Conservation (phyloP, 768 basidiomycete genomes). For the Pulveroboletus ravenelii region DNA sequence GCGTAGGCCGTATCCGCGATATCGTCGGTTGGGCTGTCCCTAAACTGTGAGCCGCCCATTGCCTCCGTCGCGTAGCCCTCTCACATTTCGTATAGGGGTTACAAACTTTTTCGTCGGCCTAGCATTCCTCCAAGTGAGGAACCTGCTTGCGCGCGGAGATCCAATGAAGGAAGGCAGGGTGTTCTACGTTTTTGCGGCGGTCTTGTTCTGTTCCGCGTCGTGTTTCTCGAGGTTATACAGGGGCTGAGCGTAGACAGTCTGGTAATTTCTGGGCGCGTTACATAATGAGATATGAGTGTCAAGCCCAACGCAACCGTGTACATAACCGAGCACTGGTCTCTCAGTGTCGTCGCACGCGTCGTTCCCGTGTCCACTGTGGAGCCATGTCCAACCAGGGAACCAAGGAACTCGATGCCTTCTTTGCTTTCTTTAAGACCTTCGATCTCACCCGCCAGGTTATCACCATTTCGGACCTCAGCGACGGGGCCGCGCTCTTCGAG, state of each 20-base stretch:
- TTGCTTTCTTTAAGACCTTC: conserved; percentile 77
- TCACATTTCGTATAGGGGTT: conserved; percentile 51
- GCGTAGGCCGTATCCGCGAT: conserved; percentile 72
- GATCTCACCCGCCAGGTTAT: conserved; percentile 59
- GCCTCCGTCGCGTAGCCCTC: neutral
- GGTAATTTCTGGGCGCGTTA: conserved; percentile 11
- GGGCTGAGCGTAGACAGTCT: conserved; percentile 8
- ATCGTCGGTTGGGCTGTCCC: conserved; percentile 67
- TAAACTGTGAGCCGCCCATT: conserved; percentile 51
- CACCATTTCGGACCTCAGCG: conserved; percentile 66
- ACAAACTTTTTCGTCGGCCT: conserved; percentile 83
- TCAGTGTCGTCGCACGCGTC: conserved; percentile 3
- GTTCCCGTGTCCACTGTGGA: neutral
- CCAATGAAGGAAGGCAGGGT: conserved; percentile 73
- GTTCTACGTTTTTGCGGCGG: conserved; percentile 76
- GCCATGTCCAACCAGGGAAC: conserved; percentile 38
- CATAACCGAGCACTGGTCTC: conserved; percentile 2
- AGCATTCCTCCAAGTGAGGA: conserved; percentile 78
- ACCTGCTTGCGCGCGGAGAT: conserved; percentile 60
- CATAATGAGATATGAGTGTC: conserved; percentile 18
- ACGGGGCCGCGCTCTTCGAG: conserved; percentile 73
- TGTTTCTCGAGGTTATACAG: conserved; percentile 26
- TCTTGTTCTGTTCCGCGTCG: conserved; percentile 36
- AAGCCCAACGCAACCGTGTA: neutral
- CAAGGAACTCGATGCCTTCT: conserved; percentile 76